Conservation (phyloP, 805 yeast species). For the Candida jianshihensis region DNA sequence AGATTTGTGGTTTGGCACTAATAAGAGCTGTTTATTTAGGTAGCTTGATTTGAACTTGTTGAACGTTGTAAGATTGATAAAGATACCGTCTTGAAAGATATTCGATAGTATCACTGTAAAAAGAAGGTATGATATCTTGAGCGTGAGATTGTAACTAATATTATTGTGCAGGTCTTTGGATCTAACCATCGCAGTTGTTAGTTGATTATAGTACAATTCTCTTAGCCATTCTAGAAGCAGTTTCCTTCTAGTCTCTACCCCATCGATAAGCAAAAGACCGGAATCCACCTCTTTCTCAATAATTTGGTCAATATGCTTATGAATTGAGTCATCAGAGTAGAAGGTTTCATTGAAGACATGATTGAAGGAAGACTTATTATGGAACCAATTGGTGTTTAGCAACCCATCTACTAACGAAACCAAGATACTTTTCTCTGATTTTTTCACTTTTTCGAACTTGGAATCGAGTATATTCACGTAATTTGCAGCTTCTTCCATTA, state of each 20-base stretch:
- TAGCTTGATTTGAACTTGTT: constrained; percentile 6
- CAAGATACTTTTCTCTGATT: too few species aligned
- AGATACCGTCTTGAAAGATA: constrained; percentile 19
- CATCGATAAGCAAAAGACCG: constrained; percentile 3
- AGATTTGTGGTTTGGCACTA: constrained; percentile 18
- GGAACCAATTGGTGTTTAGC: too few species aligned
- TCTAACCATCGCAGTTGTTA: too few species aligned
- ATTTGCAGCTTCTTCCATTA: too few species aligned
- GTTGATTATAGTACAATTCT: constrained; percentile 10
- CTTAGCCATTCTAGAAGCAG: constrained; percentile 13
- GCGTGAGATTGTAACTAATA: constrained; percentile 1
- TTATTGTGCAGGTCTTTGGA: too few species aligned
- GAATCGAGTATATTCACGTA: too few species aligned
- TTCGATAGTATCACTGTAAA: constrained; percentile 11
- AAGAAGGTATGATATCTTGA: constrained; percentile 12
- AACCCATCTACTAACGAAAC: too few species aligned
- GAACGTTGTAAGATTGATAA: constrained; percentile 13
- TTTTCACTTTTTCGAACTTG: too few species aligned
- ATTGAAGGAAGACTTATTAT: too few species aligned
- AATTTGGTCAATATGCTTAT: constrained; percentile 7
- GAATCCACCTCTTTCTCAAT: constrained; percentile 8
- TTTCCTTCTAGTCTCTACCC: constrained; percentile 1
- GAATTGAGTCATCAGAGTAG: too few species aligned
- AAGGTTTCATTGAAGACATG: too few species aligned
- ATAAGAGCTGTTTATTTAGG: constrained; percentile 1